Evolutionary conservation across 2,329 filamentous ascomycete species (phyloP).

Genomic region (Alternaria arborescens): DNA sequence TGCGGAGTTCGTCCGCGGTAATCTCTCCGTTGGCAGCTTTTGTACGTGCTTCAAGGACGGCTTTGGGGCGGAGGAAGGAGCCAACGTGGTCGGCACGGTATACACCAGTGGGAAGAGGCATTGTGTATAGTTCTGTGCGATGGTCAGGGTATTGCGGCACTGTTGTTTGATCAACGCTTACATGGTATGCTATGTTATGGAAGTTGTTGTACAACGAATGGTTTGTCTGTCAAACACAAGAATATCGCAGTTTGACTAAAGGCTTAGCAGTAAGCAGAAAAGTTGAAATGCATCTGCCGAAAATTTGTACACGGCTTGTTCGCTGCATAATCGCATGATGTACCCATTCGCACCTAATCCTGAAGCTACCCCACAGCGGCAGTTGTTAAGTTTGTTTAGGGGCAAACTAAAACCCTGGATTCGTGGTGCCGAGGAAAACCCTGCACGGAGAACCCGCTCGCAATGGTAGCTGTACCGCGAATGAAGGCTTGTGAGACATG

Average conservation of each 20-base stretch:
- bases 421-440: slow-evolving; percentile 19
- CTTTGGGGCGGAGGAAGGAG: slow-evolving; percentile 62
- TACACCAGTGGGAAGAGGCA: slow-evolving; percentile 52
- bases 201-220: neutral
- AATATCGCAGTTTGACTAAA: neutral
- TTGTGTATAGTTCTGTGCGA: slow-evolving; percentile 23
- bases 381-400: slow-evolving; percentile 38
- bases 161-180: neutral
- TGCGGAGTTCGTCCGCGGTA: slow-evolving; percentile 56
- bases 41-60: slow-evolving; percentile 60
- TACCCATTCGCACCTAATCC: slow-evolving; percentile 12
- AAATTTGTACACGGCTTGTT: slow-evolving; percentile 18
- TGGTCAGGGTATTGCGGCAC: neutral
- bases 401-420: slow-evolving; percentile 17
- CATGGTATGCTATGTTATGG: neutral
- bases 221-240: neutral
- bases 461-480: slow-evolving; percentile 2
- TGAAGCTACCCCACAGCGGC: slow-evolving; percentile 47
- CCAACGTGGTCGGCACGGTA: slow-evolving; percentile 64
- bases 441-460: slow-evolving; percentile 7
- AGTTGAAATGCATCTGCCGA: slow-evolving; percentile 3
- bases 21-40: slow-evolving; percentile 57
- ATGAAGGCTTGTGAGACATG: neutral
- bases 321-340: slow-evolving; percentile 15
- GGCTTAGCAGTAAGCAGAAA: neutral